Evolutionary conservation across 805 yeast species (phyloP), one percentile per base, ranked within the genome.

Genomic region (Wickerhamiella azyma): DNA sequence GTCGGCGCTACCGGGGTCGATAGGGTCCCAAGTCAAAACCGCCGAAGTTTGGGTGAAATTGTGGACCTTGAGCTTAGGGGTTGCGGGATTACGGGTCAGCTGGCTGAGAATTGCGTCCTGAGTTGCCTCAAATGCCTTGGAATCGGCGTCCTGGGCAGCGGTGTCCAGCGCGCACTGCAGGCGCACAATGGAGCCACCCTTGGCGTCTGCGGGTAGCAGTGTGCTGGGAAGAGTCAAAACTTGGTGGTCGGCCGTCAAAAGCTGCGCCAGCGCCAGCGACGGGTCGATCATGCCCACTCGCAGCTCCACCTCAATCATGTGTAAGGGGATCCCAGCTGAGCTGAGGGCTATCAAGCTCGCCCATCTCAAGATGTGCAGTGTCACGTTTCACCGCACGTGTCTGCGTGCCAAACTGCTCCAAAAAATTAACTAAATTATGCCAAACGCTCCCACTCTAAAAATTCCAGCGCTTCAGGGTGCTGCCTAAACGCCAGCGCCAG

Each of bases 281-380:
- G 96, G 95, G 61, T 92, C 98, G 39, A 89, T 71, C 66, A 88
- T 88, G 41, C 97, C 98, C 17, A 92, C 96, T 0, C 96, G 88
- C 33, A 89, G 72, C 37, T 94, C 81, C 9, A 88, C 96, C 64
- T 85, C 92, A 28, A 86, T 94, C 85, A 47, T 29, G 33, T 54
- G 11, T 10, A 4, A 11, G 32, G 7, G 9, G 30, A 28, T 28
- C 30, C 30, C 9, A 10, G 30, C 33, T n/a, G 9, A 30, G 33
- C 33, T 30, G 16, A n/a, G n/a, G n/a, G n/a, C n/a, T n/a, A n/a
- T n/a, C n/a, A n/a, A n/a, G n/a, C n/a, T n/a, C n/a, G n/a, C n/a
- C n/a, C n/a, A n/a, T n/a, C n/a, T n/a, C n/a, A n/a, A n/a, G n/a
- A n/a, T n/a, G n/a, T n/a, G n/a, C n/a, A n/a, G n/a, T n/a, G n/a